Evolutionary conservation across 495 filamentous ascomycete species (phyloP), one percentile per base, ranked within the genome.

Genomic region (Aspergillus egyptiacus): DNA sequence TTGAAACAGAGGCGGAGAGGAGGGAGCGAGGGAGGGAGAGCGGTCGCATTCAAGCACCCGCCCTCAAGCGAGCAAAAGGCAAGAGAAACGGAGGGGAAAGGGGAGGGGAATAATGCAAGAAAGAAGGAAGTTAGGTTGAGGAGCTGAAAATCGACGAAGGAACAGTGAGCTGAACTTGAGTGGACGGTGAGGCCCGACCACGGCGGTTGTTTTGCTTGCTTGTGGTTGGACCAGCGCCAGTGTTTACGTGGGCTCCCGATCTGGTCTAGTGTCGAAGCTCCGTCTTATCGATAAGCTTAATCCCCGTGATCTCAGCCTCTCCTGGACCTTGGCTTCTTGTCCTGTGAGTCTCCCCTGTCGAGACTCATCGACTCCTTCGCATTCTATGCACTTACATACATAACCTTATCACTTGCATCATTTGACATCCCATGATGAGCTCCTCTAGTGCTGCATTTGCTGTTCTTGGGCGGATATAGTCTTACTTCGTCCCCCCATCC

Each of bases 211-310:
- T 58, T 65, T 56, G 60, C 28, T 27, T 46, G 22, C 31, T 28
- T 34, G 31, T 36, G 31, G 24, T 28, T 44, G 41, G 41, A 23
- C 38, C 9, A 36, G 17, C 30, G 40, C 48, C 48, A 31, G 60
- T 70, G 69, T 71, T 72, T 72, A 70, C 66, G 55, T 66, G 62
- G 50, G 59, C 46, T n/a, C 65, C 57, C 30, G 18, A 64, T 68
- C 35, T 33, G 67, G 69, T 45, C 56, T 69, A 72, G 69, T 46
- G 62, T 49, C 48, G 49, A 11, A 38, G 23, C 8, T 23, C n/a
- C 15, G 23, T 7, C 58, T 68, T 72, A 72, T 72, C 69, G 69
- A 72, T 72, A 72, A 72, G 69, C 67, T 72, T 70, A 70, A 63
- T 64, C 48, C 40, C 36, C 28, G 53, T 47, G 20, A 46, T 37